Base-by-base conservation (phyloP, 2,329 filamentous ascomycete species). In the Microcyclospora pomicola region DNA sequence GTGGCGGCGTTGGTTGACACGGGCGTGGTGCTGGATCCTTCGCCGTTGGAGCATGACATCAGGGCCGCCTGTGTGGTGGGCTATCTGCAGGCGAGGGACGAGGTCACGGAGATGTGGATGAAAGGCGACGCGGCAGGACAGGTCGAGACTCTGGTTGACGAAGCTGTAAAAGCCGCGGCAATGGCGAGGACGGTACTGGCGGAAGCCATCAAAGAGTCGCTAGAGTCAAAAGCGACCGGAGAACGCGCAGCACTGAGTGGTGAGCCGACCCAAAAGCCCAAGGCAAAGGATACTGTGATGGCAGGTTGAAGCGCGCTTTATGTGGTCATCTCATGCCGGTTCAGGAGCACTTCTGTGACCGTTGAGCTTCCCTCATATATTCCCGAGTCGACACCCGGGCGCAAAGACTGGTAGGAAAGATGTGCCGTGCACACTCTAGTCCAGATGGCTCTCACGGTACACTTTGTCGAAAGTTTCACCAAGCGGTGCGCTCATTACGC, bases 41-140 rank as follows among this genome's bases (percentile, higher is more conserved):
- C 82, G 46, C 78, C 86, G 6, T 73, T 79, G 5, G 86, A 95
- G 55, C 84, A 93, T 56, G 66, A 77, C 28, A 74, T 96, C 37
- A 59, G 82, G 33, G 85, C 87, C 9, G 84, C 83, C 34, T 94
- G 85, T 61, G 85, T 91, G 44, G 80, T 98, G 29, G 91, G 80
- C 9, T 96, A 95, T 59, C 70, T 96, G 48, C 82, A 86, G 36
- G 72, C 71, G 15, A 72, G 87, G 44, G 88, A 96, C 49, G 91
- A 98, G 60, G 77, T 96, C 36, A 95, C 88, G 7, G 87, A 94
- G 55, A 61, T 96, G 13, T 98, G 91, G 91, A 74, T 92, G 54
- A 95, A 87, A 63, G 88, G 91, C 13, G 69, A 78, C 54, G 60
- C 57, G 46, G 66, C 61, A 35, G 52, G 50, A 37, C 59, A 56